These are phyloP conservation scores for Cordyceps javanica DNA, from an alignment of 2,329 filamentous ascomycete genomes.

Conservation along the genomic window DNA sequence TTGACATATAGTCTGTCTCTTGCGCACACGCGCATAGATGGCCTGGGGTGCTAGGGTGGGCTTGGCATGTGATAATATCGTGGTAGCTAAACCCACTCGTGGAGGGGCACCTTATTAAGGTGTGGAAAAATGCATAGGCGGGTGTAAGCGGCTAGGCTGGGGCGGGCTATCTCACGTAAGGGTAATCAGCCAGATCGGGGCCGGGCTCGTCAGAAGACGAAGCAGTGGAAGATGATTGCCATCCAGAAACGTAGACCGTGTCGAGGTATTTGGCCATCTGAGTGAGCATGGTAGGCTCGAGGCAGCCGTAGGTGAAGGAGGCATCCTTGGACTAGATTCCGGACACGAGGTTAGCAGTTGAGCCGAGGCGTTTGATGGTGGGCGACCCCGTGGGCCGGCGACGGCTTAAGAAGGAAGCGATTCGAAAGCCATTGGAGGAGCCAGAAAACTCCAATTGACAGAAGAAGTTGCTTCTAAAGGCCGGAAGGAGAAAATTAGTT, in stretches of 20 bases:
- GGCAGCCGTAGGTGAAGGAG: constrained; percentile 92
- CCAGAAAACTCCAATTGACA: constrained; percentile 11
- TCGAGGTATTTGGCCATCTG: constrained; percentile 99
- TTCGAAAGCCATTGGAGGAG: background rate
- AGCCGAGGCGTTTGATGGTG: background rate
- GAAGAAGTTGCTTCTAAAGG: background rate
- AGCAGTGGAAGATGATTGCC: constrained; percentile 96
- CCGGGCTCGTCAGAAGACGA: constrained; percentile 93
- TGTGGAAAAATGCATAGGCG: constrained; percentile 1
- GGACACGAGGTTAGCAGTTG: background rate
- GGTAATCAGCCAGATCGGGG: constrained; percentile 96
- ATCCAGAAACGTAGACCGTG: constrained; percentile 97
- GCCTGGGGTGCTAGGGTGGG: background rate
- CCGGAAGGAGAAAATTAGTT: background rate
- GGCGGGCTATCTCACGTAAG: constrained; percentile 53
- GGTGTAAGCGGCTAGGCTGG: constrained; percentile 9
- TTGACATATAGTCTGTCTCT: background rate
- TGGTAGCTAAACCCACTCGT: constrained; percentile 10
- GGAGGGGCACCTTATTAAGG: constrained; percentile 11
- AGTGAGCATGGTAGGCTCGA: constrained; percentile 97
- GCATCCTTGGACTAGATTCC: constrained; percentile 66
- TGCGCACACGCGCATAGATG: background rate
- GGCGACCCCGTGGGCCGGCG: background rate
- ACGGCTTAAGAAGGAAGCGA: background rate
- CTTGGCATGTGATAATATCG: constrained; percentile 14